Evolutionary conservation across 371 early-diverging fungal genomes (phyloP), one percentile per base, ranked within the genome.

Genomic region (Rhizoclosmatium hyalinum): DNA sequence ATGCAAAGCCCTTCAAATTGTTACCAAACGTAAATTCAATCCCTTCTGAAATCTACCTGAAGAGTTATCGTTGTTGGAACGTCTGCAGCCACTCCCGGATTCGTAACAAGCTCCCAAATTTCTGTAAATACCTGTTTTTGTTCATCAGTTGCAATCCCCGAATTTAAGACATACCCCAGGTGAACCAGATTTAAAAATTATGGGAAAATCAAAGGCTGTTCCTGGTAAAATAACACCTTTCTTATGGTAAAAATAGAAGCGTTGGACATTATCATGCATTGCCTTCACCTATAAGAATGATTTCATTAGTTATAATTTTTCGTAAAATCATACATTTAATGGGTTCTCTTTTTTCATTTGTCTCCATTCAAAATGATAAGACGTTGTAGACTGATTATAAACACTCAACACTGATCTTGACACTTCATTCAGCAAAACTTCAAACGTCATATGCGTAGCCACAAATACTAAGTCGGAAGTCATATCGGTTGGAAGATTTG

Each of bases 171-270:
- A 43, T 75, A 85, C 83, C 53, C 85, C 85, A 8, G 85, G 81
- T 24, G 66, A 65, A 2, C 73, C 78, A 6, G 79, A 77, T 68
- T 84, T 87, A 77, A 87, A 87, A 39, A 82, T 70, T 57, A 85
- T 77, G 24, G 73, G 76, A 66, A 85, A 84, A 70, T 87, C 87
- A 63, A 80, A 87, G 1, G 84, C 84, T 1, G 80, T 75, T 41
- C 82, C 84, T 10, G 87, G 87, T 24, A 83, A 71, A 3, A 87
- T 81, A 10, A 85, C 82, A 1, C 87, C 87, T 12, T 60, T 74
- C 47, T 71, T 80, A 69, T 82, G 77, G 54, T 77, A 73, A 55
- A 85, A 77, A 65, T 80, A 85, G 69, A 85, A 85, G 21, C 84
- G 67, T 70, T 84, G 83, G 0, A 76, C 71, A 3, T 71, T 62